Conservation (phyloP, 768 basidiomycete genomes). For the Pisolithus marmoratus region DNA sequence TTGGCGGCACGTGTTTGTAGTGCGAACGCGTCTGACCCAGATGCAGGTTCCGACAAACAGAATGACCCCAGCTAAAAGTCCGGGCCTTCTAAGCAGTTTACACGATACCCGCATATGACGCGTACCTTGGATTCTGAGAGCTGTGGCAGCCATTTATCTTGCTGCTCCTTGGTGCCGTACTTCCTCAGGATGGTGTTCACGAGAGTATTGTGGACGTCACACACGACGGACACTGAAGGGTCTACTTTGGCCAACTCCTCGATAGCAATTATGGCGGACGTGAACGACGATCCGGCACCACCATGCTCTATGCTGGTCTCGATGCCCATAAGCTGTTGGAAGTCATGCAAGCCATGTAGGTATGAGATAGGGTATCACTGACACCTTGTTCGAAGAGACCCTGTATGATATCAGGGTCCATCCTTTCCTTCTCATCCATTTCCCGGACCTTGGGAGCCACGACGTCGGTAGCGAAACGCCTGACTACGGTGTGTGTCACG, state of each 20-base stretch:
- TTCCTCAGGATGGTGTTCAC: slow-evolving; percentile 91
- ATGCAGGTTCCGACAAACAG: slow-evolving; percentile 87
- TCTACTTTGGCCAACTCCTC: slow-evolving; percentile 43
- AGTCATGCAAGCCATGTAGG: background rate
- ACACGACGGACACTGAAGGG: slow-evolving; percentile 83
- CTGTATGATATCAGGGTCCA: slow-evolving; percentile 85
- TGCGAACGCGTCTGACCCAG: slow-evolving; percentile 97
- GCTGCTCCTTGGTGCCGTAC: slow-evolving; percentile 79
- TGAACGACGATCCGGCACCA: slow-evolving; percentile 89
- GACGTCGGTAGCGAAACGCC: slow-evolving; percentile 84
- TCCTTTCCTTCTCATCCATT: slow-evolving; percentile 96
- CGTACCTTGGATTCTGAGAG: slow-evolving; percentile 72
- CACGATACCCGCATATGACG: background rate
- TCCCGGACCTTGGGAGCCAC: slow-evolving; percentile 88
- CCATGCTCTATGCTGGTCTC: slow-evolving; percentile 82
- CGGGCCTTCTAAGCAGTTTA: background rate
- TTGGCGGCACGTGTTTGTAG: slow-evolving; percentile 89
- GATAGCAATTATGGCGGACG: slow-evolving; percentile 90
- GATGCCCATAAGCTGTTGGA: slow-evolving; percentile 87
- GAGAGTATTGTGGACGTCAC: slow-evolving; percentile 98
- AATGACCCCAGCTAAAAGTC: slow-evolving; percentile 80
- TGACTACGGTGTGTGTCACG: slow-evolving; percentile 45
- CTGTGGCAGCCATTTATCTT: slow-evolving; percentile 70
- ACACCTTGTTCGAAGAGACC: slow-evolving; percentile 95
- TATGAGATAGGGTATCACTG: slow-evolving; percentile 23